Evolutionary conservation across 2,329 filamentous ascomycete species (phyloP).

Genomic region (Pestalotiopsis sp.): DNA sequence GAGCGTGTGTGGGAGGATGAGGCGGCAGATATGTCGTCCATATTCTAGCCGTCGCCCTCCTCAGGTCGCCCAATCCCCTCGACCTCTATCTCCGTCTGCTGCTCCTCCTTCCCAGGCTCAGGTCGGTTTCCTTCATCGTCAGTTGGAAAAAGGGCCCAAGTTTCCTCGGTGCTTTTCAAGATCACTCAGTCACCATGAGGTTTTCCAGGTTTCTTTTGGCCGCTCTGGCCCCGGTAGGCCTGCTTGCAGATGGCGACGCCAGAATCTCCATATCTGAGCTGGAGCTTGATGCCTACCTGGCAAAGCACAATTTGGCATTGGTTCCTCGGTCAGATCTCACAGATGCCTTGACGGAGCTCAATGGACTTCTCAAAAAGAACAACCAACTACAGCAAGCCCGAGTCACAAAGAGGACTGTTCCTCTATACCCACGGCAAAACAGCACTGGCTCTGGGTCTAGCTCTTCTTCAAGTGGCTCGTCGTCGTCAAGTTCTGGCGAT

Average conservation of each 20-base stretch:
- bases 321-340: conserved; percentile 48
- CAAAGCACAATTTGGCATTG: conserved; percentile 45
- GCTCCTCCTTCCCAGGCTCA: background rate
- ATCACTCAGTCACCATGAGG: conserved; percentile 33
- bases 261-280: conserved; percentile 33
- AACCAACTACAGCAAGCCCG: conserved; percentile 22
- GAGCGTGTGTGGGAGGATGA: background rate
- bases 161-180: background rate
- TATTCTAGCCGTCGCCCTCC: conserved; percentile 2
- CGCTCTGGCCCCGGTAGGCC: conserved; percentile 35
- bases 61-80: background rate
- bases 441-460: conserved; percentile 20
- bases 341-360: conserved; percentile 46
- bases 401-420: conserved; percentile 6
- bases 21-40: conserved; percentile 1
- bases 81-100: background rate
- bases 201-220: conserved; percentile 38
- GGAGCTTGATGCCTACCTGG: conserved; percentile 42
- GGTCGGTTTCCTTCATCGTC: background rate
- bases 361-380: conserved; percentile 39
- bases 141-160: background rate
- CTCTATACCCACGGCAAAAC: conserved; percentile 29
- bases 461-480: conserved; percentile 16
- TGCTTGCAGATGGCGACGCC: conserved; percentile 30
- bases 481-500: conserved; percentile 12